These are phyloP conservation scores for Arabidopsis thaliana DNA, from an alignment of 345 rosid species.

Conservation along the genomic window TAIR10.1 NC_003070.9:17616001-17616500, in stretches of 20 bases:
- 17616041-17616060: neutral
- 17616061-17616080: neutral
- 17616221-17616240: constrained; percentile 19
- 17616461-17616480: constrained; percentile 81
- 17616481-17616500: constrained; percentile 90
- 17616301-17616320: constrained; percentile 68
- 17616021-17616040: neutral
- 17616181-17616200: constrained; percentile 24
- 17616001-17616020: neutral
- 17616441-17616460: constrained; percentile 70
- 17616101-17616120: no score
- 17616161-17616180: neutral
- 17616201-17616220: neutral
- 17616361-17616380: constrained; percentile 71
- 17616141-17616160: neutral
- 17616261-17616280: constrained; percentile 90
- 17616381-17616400: constrained; percentile 72
- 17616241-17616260: constrained; percentile 64
- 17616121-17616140: neutral
- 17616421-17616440: constrained; percentile 60
- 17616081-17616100: neutral
- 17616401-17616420: constrained; percentile 91
- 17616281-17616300: constrained; percentile 88
- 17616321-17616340: constrained; percentile 58
- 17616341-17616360: constrained; percentile 68